Conservation (phyloP, 352 stramenopile species). For the Globisporangium yorkense region DNA sequence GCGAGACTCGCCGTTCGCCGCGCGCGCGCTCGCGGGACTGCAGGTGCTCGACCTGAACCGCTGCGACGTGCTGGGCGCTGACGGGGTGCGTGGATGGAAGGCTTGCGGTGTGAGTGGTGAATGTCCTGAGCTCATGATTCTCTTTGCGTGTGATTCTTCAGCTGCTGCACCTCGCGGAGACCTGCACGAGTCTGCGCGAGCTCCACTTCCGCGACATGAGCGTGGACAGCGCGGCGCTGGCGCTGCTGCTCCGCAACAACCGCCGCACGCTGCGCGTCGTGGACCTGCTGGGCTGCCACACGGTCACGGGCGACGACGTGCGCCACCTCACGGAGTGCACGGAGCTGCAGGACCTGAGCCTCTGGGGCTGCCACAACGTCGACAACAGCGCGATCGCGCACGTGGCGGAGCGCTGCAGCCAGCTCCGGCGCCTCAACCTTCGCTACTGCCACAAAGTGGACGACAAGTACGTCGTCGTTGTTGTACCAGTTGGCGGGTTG, state of each 20-base stretch:
- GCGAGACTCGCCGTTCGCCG: slow-evolving; percentile 12
- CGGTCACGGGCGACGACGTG: slow-evolving; percentile 46
- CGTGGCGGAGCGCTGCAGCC: slow-evolving; percentile 37
- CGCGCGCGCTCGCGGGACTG: slow-evolving; percentile 29
- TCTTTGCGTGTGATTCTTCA: slow-evolving; percentile 1
- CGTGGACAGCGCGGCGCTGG: slow-evolving; percentile 45
- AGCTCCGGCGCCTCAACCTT: slow-evolving; percentile 57
- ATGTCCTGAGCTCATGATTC: not conserved
- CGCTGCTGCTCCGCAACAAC: slow-evolving; percentile 43
- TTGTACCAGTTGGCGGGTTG: too few relatives aligned
- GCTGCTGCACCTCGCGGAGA: slow-evolving; percentile 28
- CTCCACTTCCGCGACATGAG: slow-evolving; percentile 69
- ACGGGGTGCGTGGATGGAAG: slow-evolving; percentile 22
- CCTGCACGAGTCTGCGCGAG: slow-evolving; percentile 47
- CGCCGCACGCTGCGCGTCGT: slow-evolving; percentile 44
- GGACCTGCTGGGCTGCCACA: slow-evolving; percentile 76
- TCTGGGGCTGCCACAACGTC: slow-evolving; percentile 78
- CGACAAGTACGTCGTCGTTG: slow-evolving; percentile 27
- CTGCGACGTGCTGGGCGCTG: slow-evolving; percentile 32
- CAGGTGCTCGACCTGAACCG: slow-evolving; percentile 58
- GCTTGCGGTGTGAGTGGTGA: not conserved
- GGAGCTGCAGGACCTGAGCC: slow-evolving; percentile 49
- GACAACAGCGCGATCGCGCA: slow-evolving; percentile 60
- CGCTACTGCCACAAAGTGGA: slow-evolving; percentile 84
- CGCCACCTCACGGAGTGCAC: slow-evolving; percentile 32